These are phyloP conservation scores for Talaromyces sp. DNA, from an alignment of 2,329 filamentous ascomycete genomes.

Conservation along the genomic window DNA sequence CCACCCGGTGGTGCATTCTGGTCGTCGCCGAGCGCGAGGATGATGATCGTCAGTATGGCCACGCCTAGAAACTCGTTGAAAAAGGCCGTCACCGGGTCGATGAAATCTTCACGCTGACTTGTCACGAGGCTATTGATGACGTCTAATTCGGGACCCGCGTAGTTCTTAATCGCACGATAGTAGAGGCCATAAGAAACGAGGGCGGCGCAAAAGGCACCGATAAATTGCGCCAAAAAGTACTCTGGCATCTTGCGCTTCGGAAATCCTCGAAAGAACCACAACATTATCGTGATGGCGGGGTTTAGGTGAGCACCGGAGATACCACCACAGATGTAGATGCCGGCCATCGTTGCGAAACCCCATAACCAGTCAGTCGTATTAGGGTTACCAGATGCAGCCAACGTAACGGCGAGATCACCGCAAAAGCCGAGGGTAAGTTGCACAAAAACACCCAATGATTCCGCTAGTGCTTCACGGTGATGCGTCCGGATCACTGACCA, in stretches of 20 bases:
- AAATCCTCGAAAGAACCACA: slow-evolving; percentile 50
- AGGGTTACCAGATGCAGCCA: slow-evolving; percentile 37
- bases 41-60: slow-evolving; percentile 35
- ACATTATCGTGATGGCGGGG: slow-evolving; percentile 41
- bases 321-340: slow-evolving; percentile 46
- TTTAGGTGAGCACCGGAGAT: slow-evolving; percentile 46
- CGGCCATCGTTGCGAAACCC: slow-evolving; percentile 53
- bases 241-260: slow-evolving; percentile 48
- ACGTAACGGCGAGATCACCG: slow-evolving; percentile 44
- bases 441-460: slow-evolving; percentile 46
- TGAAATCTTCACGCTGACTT: slow-evolving; percentile 37
- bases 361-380: slow-evolving; percentile 45
- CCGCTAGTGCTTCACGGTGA: slow-evolving; percentile 51
- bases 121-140: slow-evolving; percentile 44
- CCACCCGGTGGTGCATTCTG: slow-evolving; percentile 46
- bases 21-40: slow-evolving; percentile 45
- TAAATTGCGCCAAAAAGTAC: slow-evolving; percentile 50
- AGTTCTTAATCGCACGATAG: slow-evolving; percentile 29
- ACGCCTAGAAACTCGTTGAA: slow-evolving; percentile 47
- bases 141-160: slow-evolving; percentile 22
- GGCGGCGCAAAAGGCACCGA: slow-evolving; percentile 49
- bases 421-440: slow-evolving; percentile 47
- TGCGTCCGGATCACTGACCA: slow-evolving; percentile 49
- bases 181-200: slow-evolving; percentile 45
- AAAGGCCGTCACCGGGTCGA: slow-evolving; percentile 38